A percentile compares a stretch with the other conserved stretches of the same genome.
Conservation (phyloP, 345 rosid species). For the Rhodomyrtus tomentosa region DNA sequence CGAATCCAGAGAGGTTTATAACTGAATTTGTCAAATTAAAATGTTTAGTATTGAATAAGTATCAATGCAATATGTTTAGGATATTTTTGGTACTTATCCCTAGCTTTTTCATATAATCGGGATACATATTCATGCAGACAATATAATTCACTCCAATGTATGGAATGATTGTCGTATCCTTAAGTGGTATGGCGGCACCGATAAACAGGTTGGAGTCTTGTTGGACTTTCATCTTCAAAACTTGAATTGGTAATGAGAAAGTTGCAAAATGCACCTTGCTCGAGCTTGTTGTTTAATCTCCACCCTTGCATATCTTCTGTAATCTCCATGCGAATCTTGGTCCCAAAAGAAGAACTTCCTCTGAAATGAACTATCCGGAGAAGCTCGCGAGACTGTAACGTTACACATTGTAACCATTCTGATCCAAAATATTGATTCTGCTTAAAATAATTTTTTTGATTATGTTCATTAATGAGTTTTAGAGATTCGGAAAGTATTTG, state of each 20-base stretch:
- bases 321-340: neutral
- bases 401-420: too few relatives aligned
- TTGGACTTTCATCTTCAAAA: neutral
- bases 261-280: neutral
- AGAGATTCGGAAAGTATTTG: too few relatives aligned
- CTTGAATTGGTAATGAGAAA: neutral
- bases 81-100: too few relatives aligned
- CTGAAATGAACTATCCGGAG: neutral
- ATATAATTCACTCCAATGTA: neutral
- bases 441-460: too few relatives aligned
- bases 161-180: neutral
- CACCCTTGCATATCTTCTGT: neutral
- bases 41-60: too few relatives aligned
- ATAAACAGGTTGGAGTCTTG: neutral
- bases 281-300: neutral
- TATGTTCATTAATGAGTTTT: too few relatives aligned
- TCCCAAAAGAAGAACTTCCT: neutral
- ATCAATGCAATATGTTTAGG: too few relatives aligned
- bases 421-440: too few relatives aligned
- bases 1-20: too few relatives aligned
- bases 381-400: neutral
- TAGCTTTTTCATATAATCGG: neutral
- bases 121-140: neutral
- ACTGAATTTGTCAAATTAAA: too few relatives aligned
- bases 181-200: neutral